Evolutionary conservation across 176 grass and related monocot genomes (phyloP).

Genomic region (Ensete ventricosum): DNA sequence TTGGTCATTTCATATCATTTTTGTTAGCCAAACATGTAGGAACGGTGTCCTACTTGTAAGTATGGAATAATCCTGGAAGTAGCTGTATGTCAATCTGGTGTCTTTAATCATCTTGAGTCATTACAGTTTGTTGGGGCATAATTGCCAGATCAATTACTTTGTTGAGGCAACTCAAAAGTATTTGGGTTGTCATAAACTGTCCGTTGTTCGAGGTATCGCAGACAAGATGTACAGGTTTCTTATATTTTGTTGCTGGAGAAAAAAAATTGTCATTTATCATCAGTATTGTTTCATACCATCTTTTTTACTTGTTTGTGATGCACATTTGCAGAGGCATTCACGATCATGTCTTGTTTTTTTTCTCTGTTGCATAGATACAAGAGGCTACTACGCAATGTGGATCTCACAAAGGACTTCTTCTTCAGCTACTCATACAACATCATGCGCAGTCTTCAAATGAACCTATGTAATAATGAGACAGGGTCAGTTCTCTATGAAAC

Average conservation of each 20-base stretch:
- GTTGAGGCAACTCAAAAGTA: constrained; percentile 28
- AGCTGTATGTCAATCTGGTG: not conserved
- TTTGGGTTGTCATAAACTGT: constrained; percentile 38
- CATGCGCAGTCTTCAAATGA: constrained; percentile 94
- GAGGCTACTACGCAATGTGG: constrained; percentile 65
- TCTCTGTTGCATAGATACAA: constrained; percentile 66
- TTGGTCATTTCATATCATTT: not conserved
- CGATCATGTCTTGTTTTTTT: not conserved
- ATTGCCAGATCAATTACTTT: not conserved
- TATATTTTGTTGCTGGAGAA: not conserved
- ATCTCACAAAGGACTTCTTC: constrained; percentile 97
- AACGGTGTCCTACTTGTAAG: not conserved
- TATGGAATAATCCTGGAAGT: not conserved
- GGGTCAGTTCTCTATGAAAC: constrained; percentile 72
- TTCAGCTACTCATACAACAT: constrained; percentile 99
- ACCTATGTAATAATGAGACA: constrained; percentile 46
- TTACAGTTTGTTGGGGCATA: not conserved
- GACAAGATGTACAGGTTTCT: constrained; percentile 24
- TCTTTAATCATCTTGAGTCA: constrained; percentile 5
- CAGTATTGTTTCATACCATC: not conserved
- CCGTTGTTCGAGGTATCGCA: constrained; percentile 46
- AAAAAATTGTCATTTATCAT: not conserved
- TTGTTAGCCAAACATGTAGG: not conserved
- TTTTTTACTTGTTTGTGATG: not conserved
- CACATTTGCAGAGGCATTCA: not conserved